phyloP scores from a whole-genome alignment of 2,329 filamentous ascomycete genomes.

The Aspergillus candidus region DNA sequence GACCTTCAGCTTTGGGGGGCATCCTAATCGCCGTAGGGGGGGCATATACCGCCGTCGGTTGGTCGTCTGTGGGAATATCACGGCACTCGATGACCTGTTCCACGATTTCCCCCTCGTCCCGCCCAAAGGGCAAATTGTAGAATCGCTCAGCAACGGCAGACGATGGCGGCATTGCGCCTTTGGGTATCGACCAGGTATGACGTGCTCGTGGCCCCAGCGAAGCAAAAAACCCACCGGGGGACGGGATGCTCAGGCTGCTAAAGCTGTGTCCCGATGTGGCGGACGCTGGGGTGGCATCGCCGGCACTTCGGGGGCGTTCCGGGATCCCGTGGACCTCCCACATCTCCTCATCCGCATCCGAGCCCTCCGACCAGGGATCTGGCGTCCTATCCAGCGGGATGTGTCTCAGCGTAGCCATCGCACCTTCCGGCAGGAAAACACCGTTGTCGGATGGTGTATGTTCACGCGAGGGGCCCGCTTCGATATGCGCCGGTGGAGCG shows the following conservation, averaged over 20 bases:
- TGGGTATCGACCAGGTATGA: constrained; percentile 70
- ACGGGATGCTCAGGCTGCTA: constrained; percentile 80
- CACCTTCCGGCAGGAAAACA: constrained; percentile 69
- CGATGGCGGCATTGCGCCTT: constrained; percentile 58
- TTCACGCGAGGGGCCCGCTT: constrained; percentile 16
- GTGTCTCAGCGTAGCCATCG: constrained; percentile 72
- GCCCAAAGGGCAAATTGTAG: constrained; percentile 75
- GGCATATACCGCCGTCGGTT: constrained; percentile 30
- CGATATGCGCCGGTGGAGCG: constrained; percentile 13
- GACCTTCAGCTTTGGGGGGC: constrained; percentile 33
- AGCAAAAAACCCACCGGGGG: constrained; percentile 86
- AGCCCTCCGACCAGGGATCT: constrained; percentile 35
- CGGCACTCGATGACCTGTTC: constrained; percentile 62
- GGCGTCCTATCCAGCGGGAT: constrained; percentile 52
- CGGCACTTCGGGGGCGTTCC: constrained; percentile 41
- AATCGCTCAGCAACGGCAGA: constrained; percentile 90
- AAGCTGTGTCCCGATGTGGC: constrained; percentile 62
- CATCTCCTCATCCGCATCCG: constrained; percentile 55
- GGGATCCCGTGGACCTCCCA: constrained; percentile 52
- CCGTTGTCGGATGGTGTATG: constrained; percentile 44
- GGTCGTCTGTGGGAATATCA: constrained; percentile 33
- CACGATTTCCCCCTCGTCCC: constrained; percentile 45
- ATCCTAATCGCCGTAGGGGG: constrained; percentile 44
- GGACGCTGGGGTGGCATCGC: constrained; percentile 46
- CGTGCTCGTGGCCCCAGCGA: constrained; percentile 69